A percentile compares a stretch with the other conserved stretches of the same genome.
Evolutionary conservation across 192 early-diverging fungal species (phyloP).

Genomic region (Mortierella claussenii): DNA sequence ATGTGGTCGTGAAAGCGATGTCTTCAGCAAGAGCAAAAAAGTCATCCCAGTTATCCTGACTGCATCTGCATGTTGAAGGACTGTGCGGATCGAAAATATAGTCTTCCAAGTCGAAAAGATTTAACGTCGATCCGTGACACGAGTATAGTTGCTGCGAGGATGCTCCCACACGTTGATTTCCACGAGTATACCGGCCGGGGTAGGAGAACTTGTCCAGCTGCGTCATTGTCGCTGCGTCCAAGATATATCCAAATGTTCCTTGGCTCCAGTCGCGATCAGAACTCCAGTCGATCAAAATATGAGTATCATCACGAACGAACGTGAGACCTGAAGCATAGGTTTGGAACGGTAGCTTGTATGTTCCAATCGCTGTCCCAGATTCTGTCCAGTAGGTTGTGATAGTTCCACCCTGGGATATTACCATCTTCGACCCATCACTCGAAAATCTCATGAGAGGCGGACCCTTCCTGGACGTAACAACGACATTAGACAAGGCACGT

Average conservation of each 20-base stretch:
- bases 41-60: neutral
- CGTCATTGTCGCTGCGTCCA: conserved; percentile 11
- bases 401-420: conserved; percentile 1
- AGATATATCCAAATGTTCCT: conserved; percentile 8
- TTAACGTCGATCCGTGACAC: conserved; percentile 10
- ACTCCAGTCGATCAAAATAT: conserved; percentile 5
- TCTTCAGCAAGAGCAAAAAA: neutral
- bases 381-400: conserved; percentile 16
- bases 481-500: conserved; percentile 3
- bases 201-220: conserved; percentile 3
- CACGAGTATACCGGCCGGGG: conserved; percentile 2
- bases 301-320: conserved; percentile 9
- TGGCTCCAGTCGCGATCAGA: neutral
- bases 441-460: neutral
- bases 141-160: conserved; percentile 2
- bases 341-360: neutral
- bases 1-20: neutral
- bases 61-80: conserved; percentile 11
- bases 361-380: conserved; percentile 16
- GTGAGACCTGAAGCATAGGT: conserved; percentile 2
- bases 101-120: conserved; percentile 13
- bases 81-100: neutral
- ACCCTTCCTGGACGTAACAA: neutral
- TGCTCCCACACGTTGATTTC: no score
- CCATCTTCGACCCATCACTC: conserved; percentile 9